Base-by-base conservation (phyloP, 805 yeast species). In the Pichia pseudocactophila region DNA sequence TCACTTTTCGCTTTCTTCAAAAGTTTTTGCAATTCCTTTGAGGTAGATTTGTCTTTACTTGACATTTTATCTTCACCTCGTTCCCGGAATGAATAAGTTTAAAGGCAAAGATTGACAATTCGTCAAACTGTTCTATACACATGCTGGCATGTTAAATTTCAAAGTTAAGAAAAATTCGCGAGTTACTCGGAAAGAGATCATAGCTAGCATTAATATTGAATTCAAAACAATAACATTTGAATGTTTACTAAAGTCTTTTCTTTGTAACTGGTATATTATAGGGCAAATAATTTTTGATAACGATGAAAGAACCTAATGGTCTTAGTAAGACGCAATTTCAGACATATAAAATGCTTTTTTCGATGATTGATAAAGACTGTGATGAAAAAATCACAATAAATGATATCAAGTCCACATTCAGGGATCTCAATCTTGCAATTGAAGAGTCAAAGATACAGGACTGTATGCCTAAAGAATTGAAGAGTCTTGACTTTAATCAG, bases 361-460 rank as follows among this genome's bases (percentile, higher is more conserved):
- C 84, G 25, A 59, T 85, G 51, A 75, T 89, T 7, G 96, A 89
- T 55, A 82, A 82, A 30, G 90, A 89, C 47, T 78, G 81, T 20
- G 94, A 88, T 53, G 86, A 87, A 2, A 55, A 60, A 4, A 76
- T 84, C 34, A 64, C 81, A 1, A 54, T 60, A 26, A 58, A 66
- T 1, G 92, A 84, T 58, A 54, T 89, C 41, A 65, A 62, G 31
- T 66, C 71, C 18, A 67, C 80, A 15, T 17, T 25, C 7, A 28
- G 36, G 12, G 42, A 39, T 26, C 13, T 37, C 9, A 70, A 77
- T 47, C 64, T 70, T 33, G 71, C 74, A 10, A 49, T 81, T 13
- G 83, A 80, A 11, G 69, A 74, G 37, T 63, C 62, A 2, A 55
- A 62, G 2, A 54, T 62, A 4, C 71, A 70, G 10, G 61, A 62